Conservation (phyloP, 2,329 filamentous ascomycete genomes). For the Dendryphion nanum region DNA sequence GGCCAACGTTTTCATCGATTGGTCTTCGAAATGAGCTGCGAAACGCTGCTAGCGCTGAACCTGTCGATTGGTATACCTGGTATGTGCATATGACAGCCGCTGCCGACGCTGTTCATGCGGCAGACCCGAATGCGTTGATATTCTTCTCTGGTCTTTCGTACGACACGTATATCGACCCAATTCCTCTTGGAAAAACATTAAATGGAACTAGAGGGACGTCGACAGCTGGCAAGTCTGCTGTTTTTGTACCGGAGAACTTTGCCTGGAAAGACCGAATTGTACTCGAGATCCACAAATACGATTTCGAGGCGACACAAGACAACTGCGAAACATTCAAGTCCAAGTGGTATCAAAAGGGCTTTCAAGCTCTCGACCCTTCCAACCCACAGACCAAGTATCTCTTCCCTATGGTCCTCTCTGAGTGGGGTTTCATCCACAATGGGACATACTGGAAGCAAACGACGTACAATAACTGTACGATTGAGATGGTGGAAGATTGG, state of each 20-base stretch:
- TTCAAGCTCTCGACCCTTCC: conserved; percentile 27
- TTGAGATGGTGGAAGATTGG: conserved; percentile 33
- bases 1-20: conserved; percentile 29
- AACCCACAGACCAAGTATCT: conserved; percentile 29
- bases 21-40: conserved; percentile 33
- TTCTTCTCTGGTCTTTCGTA: conserved; percentile 35
- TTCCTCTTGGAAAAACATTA: conserved; percentile 30
- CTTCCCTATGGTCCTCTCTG: conserved; percentile 33
- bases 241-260: conserved; percentile 25
- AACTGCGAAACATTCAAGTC: conserved; percentile 30
- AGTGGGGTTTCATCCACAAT: conserved; percentile 34
- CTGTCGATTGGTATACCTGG: conserved; percentile 37
- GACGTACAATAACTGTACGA: conserved; percentile 29
- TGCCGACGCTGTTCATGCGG: conserved; percentile 27
- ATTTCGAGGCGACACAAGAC: conserved; percentile 31
- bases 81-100: conserved; percentile 34
- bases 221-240: conserved; percentile 25
- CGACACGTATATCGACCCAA: conserved; percentile 33
- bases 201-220: conserved; percentile 25
- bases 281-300: conserved; percentile 35
- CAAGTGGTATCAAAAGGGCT: conserved; percentile 35
- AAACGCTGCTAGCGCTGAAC: conserved; percentile 19
- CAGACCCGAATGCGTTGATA: conserved; percentile 24
- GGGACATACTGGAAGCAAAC: conserved; percentile 34
- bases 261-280: conserved; percentile 31